Conservation (phyloP, 352 stramenopile species). For the Phytophthora pini region DNA sequence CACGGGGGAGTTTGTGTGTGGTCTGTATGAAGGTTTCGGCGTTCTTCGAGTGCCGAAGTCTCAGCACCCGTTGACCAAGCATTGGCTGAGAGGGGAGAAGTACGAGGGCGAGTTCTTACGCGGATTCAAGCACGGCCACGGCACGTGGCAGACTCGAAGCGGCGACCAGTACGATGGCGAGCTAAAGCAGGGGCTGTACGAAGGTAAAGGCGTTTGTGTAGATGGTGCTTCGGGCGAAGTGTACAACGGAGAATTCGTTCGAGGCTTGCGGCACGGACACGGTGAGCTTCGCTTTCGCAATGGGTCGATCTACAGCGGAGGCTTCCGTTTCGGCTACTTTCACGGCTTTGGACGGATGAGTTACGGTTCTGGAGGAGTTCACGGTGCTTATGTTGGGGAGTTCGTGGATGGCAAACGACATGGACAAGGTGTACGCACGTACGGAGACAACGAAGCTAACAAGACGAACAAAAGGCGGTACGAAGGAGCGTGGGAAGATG, state of each 20-base stretch:
- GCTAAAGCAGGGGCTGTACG: slow-evolving; percentile 56
- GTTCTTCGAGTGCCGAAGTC: slow-evolving; percentile 52
- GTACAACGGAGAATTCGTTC: slow-evolving; percentile 74
- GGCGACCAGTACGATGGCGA: slow-evolving; percentile 65
- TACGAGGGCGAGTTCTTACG: slow-evolving; percentile 73
- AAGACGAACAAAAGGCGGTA: slow-evolving; percentile 41
- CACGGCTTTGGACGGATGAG: slow-evolving; percentile 67
- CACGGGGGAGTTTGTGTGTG: slow-evolving; percentile 56
- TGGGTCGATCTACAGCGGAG: slow-evolving; percentile 64
- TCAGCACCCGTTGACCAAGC: slow-evolving; percentile 71
- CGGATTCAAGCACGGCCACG: slow-evolving; percentile 64
- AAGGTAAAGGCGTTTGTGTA: slow-evolving; percentile 61
- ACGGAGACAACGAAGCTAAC: slow-evolving; percentile 43
- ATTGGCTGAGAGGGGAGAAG: slow-evolving; percentile 60
- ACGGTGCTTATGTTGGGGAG: slow-evolving; percentile 70
- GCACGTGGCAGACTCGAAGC: slow-evolving; percentile 41
- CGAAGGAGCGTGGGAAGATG: slow-evolving; percentile 72
- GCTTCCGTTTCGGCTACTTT: slow-evolving; percentile 56
- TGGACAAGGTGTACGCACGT: slow-evolving; percentile 67
- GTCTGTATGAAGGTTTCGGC: slow-evolving; percentile 74
- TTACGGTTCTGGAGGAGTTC: slow-evolving; percentile 49
- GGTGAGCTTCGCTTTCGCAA: slow-evolving; percentile 56
- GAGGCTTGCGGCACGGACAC: slow-evolving; percentile 61
- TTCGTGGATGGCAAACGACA: slow-evolving; percentile 62
- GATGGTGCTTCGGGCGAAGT: slow-evolving; percentile 63